These are phyloP conservation scores for Lecanicillium sp. DNA, from an alignment of 2,329 filamentous ascomycete genomes.

Conservation along the genomic window DNA sequence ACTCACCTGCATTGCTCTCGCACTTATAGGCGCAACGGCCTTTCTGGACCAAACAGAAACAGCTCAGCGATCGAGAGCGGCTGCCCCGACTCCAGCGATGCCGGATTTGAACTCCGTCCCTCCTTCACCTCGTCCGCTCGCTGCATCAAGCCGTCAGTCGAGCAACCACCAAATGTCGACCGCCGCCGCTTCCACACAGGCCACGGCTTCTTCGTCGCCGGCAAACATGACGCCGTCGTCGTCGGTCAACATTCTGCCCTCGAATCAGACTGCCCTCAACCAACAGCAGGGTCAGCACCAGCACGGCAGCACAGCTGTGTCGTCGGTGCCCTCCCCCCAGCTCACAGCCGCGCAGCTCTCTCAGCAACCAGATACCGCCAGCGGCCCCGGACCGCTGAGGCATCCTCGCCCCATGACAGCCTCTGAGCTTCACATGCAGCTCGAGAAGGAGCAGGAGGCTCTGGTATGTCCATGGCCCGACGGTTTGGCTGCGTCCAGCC, in stretches of 20 bases:
- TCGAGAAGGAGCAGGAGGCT: constrained; percentile 94
- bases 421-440: constrained; percentile 78
- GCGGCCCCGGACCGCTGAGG: constrained; percentile 66
- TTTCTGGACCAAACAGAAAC: not conserved
- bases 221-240: constrained; percentile 28
- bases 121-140: constrained; percentile 41
- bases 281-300: constrained; percentile 18
- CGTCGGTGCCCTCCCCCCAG: constrained; percentile 26
- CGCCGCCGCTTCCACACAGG: constrained; percentile 26
- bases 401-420: constrained; percentile 85
- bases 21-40: too few relatives aligned
- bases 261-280: constrained; percentile 47
- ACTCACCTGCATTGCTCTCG: too few relatives aligned
- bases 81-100: constrained; percentile 28
- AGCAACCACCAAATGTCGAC: constrained; percentile 35
- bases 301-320: constrained; percentile 21
- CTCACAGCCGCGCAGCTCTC: constrained; percentile 19
- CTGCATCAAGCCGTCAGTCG: constrained; percentile 38
- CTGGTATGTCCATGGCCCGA: constrained; percentile 55
- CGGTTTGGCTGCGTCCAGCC: not conserved
- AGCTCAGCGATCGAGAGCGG: constrained; percentile 2
- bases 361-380: constrained; percentile 34
- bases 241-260: constrained; percentile 51
- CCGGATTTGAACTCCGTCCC: constrained; percentile 53
- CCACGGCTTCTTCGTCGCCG: constrained; percentile 6